phyloP scores from a whole-genome alignment of 1,284 basidiomycete genomes.

The Sanghuangporus weigelae region DNA sequence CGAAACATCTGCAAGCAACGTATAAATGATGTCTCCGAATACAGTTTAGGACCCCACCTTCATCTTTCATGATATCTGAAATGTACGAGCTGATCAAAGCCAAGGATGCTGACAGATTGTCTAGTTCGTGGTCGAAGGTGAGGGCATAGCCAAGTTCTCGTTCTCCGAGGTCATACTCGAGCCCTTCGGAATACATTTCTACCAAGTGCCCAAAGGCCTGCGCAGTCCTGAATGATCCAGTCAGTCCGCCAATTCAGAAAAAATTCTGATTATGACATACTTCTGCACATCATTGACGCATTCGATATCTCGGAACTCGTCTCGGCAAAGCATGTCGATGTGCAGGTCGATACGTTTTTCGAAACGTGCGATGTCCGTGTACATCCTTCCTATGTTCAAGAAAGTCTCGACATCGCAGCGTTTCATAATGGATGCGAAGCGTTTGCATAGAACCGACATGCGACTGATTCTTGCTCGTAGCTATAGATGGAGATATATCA shows the following conservation, averaged over 20 bases:
- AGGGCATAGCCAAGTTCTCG: slow-evolving; percentile 79
- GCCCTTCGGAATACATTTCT: slow-evolving; percentile 77
- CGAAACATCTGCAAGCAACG: slow-evolving; percentile 52
- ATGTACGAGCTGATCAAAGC: slow-evolving; percentile 84
- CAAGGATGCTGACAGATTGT: slow-evolving; percentile 87
- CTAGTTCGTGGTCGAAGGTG: slow-evolving; percentile 84
- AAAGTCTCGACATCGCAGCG: slow-evolving; percentile 80
- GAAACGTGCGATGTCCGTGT: slow-evolving; percentile 78
- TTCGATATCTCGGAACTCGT: slow-evolving; percentile 90
- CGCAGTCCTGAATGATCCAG: slow-evolving; percentile 55
- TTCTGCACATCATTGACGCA: slow-evolving; percentile 86
- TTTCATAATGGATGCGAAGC: slow-evolving; percentile 78
- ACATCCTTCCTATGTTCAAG: slow-evolving; percentile 79
- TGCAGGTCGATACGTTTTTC: slow-evolving; percentile 92
- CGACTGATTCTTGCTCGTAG: slow-evolving; percentile 77
- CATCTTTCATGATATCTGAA: slow-evolving; percentile 65
- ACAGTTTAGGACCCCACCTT: slow-evolving; percentile 42
- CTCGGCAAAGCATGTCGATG: slow-evolving; percentile 74
- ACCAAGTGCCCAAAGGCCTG: slow-evolving; percentile 89
- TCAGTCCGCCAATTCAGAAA: slow-evolving; percentile 4
- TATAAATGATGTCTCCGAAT: neutral
- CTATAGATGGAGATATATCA: slow-evolving; percentile 32
- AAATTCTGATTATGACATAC: slow-evolving; percentile 38
- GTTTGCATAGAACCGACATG: slow-evolving; percentile 78
- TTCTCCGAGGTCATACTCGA: slow-evolving; percentile 83